phyloP scores from a whole-genome alignment of 2,329 filamentous ascomycete species.

The Nannizziopsis barbatae region DNA sequence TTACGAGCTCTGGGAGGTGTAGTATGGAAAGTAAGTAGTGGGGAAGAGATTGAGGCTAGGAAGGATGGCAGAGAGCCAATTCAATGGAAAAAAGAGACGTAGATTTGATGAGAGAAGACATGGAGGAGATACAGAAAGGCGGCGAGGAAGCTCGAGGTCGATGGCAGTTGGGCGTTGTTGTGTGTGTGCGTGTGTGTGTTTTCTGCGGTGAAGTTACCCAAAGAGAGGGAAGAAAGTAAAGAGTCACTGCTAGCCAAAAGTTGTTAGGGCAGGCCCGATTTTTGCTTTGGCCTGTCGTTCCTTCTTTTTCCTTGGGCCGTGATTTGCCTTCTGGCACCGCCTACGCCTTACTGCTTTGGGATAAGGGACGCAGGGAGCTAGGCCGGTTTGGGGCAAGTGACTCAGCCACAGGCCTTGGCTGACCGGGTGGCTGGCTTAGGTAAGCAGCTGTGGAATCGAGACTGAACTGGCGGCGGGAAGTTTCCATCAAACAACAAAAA shows the following conservation, averaged over 20 bases:
- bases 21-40: background rate
- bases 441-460: background rate
- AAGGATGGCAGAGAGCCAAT: background rate
- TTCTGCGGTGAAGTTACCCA: slow-evolving; percentile 5
- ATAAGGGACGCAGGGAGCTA: background rate
- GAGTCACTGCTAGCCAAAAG: background rate
- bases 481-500: too few relatives aligned
- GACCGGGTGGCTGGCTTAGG: background rate
- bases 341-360: slow-evolving; percentile 4
- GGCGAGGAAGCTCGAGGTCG: background rate
- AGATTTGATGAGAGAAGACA: background rate
- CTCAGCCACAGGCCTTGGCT: background rate
- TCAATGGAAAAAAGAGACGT: background rate
- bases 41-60: background rate
- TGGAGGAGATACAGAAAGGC: background rate
- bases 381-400: background rate
- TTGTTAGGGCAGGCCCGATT: background rate
- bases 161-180: background rate
- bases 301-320: background rate
- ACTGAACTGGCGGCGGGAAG: too few relatives aligned
- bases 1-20: slow-evolving; percentile 1
- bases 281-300: background rate
- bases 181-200: too few relatives aligned
- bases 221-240: background rate
- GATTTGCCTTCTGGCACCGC: background rate